Evolutionary conservation across 176 grass and related monocot genomes (phyloP), one percentile per base, ranked within the genome.

Genomic region (Puccinellia tenuiflora): DNA sequence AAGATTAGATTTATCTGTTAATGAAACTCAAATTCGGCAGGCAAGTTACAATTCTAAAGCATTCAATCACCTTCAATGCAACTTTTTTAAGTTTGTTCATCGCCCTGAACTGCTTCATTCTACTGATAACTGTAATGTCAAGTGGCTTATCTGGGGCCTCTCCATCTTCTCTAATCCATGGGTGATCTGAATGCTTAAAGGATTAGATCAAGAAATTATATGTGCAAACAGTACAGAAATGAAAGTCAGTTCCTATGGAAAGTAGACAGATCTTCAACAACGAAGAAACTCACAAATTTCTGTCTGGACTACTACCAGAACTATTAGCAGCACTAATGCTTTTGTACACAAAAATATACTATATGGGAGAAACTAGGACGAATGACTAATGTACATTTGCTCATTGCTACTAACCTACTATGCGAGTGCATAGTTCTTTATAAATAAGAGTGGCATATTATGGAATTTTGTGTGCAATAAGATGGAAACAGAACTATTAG

Each of bases 1-100:
- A 21, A 57, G 5, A 74, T 77, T 64, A 80, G 77, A 82, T 46
- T 21, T 47, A 48, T 38, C 24, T 85, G 33, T 40, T 71, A 55
- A 65, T 47, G 5, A 25, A 75, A 87, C 17, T 62, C 54, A 42
- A 46, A 13, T 40, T 56, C 14, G 55, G 18, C 5, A 65, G 15
- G 5, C 8, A 59, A 79, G 52, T 48, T 52, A 80, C 85, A 59
- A 70, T 24, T 74, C 15, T 33, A 43, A 83, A 90, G 68, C 43
- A 59, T 62, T 51, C 43, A 71, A 74, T 87, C 37, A 99, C 96
- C 93, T 99, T 99, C 77, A 96, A 82, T 69, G 97, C 97, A 81
- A 99, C 91, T 94, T 99, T 99, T 75, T 99, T 99, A 37, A 99
- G 97, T 75, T 99, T 99, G 89, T 99, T 99, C 97, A 99, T 99